Evolutionary conservation across 2,329 filamentous ascomycete species (phyloP).

Genomic region (Samsoniella hepiali): DNA sequence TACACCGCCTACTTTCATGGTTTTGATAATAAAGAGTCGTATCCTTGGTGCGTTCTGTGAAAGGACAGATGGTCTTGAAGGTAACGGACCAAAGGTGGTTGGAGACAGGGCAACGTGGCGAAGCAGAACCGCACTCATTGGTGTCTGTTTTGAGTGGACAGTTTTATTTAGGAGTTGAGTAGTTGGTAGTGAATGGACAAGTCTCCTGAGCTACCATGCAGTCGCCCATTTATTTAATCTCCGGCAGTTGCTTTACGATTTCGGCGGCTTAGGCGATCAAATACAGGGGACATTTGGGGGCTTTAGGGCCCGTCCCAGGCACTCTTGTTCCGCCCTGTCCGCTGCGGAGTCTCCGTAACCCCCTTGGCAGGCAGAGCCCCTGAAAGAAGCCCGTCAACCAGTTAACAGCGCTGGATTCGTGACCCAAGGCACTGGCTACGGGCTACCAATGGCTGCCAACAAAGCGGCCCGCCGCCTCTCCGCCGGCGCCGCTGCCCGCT

Average conservation of each 20-base stretch:
- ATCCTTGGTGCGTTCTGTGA: too few species aligned
- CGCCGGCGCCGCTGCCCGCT: not conserved
- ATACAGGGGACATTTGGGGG: not conserved
- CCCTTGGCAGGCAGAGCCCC: not conserved
- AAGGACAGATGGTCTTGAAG: not conserved
- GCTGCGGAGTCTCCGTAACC: not conserved
- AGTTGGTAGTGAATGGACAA: too few species aligned
- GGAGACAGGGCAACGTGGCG: slow-evolving; percentile 5
- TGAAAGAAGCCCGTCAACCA: not conserved
- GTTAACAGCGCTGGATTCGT: not conserved
- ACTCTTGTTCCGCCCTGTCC: not conserved
- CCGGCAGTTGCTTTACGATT: not conserved
- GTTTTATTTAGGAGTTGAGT: not conserved
- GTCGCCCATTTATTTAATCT: not conserved
- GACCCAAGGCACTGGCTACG: not conserved
- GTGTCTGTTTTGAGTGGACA: not conserved
- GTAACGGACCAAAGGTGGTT: not conserved
- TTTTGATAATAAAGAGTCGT: too few species aligned
- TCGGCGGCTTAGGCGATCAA: not conserved
- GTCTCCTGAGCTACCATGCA: not conserved
- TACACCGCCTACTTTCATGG: too few species aligned
- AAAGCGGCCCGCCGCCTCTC: not conserved
- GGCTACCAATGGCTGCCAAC: not conserved
- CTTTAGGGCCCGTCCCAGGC: not conserved
- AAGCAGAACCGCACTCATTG: not conserved